A percentile compares a stretch with the other conserved stretches of the same genome.
Conservation (phyloP, 768 basidiomycete genomes). For the Floccularia luteovirens region DNA sequence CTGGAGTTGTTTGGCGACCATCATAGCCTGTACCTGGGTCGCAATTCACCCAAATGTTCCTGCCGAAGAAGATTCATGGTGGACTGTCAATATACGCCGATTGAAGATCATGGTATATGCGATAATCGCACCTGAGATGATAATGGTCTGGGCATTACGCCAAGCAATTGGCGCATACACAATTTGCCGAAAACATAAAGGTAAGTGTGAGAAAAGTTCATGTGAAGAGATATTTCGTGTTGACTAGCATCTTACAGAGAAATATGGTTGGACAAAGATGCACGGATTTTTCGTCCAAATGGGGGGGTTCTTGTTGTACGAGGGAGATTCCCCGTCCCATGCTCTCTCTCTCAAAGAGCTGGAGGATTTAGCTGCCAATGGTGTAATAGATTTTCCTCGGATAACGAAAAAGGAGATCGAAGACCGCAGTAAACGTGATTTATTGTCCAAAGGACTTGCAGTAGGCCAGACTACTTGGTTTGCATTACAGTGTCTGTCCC, state of each 20-base stretch:
- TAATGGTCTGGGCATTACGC: slow-evolving; percentile 9
- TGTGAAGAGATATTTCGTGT: too few relatives aligned
- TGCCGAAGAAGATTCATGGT: slow-evolving; percentile 2
- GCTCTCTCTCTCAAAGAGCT: background rate
- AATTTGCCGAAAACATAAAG: slow-evolving; percentile 2
- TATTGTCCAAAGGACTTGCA: background rate
- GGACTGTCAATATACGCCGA: slow-evolving; percentile 4
- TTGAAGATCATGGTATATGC: slow-evolving; percentile 7
- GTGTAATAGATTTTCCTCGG: background rate
- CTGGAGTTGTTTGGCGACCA: slow-evolving; percentile 11
- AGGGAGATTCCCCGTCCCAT: background rate
- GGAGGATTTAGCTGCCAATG: background rate
- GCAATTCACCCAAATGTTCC: slow-evolving; percentile 14
- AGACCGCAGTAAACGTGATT: slow-evolving; percentile 2
- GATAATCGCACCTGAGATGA: slow-evolving; percentile 9
- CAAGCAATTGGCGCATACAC: slow-evolving; percentile 7
- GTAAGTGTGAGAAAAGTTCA: too few relatives aligned
- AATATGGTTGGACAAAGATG: slow-evolving; percentile 1
- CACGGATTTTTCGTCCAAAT: slow-evolving; percentile 4
- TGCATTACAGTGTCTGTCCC: background rate
- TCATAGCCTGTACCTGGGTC: slow-evolving; percentile 13
- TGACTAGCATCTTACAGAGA: too few relatives aligned
- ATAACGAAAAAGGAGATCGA: slow-evolving; percentile 1
- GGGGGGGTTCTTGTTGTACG: slow-evolving; percentile 1
- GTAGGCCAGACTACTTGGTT: slow-evolving; percentile 1